A percentile compares a stretch with the other conserved stretches of the same genome.
These are phyloP conservation scores for Mycena latifolia DNA, from an alignment of 768 basidiomycete genomes.

Conservation along the genomic window DNA sequence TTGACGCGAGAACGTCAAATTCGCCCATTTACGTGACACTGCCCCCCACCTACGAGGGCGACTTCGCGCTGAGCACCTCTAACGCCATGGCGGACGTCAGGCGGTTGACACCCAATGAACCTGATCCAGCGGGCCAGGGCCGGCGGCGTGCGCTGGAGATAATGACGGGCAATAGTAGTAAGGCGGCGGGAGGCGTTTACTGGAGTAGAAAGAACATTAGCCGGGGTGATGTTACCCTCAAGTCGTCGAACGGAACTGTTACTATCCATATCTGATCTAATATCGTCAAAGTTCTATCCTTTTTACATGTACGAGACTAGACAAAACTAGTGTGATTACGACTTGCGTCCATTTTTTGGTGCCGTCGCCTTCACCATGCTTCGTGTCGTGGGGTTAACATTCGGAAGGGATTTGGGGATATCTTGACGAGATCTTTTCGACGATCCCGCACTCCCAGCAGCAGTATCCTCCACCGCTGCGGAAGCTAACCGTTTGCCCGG, in stretches of 20 bases:
- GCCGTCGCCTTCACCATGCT: too few relatives aligned
- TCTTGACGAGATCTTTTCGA: not conserved
- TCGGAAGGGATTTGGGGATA: too few relatives aligned
- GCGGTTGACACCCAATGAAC: constrained; percentile 44
- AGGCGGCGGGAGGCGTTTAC: constrained; percentile 11
- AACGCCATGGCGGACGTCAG: constrained; percentile 40
- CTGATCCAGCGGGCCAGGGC: constrained; percentile 39
- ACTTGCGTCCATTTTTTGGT: too few relatives aligned
- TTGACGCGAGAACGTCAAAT: constrained; percentile 46
- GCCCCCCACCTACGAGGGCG: constrained; percentile 56
- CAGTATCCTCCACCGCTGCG: too few relatives aligned
- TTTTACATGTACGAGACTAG: too few relatives aligned
- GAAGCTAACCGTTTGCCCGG: too few relatives aligned
- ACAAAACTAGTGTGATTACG: too few relatives aligned
- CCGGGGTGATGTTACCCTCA: constrained; percentile 22
- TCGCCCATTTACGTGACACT: constrained; percentile 42
- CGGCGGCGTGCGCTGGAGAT: constrained; percentile 45
- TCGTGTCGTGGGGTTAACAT: too few relatives aligned
- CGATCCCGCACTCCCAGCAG: not conserved
- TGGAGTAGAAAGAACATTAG: constrained; percentile 30
- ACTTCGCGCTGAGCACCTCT: constrained; percentile 46
- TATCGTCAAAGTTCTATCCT: too few relatives aligned
- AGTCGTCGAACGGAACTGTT: constrained; percentile 25
- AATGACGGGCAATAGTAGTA: not conserved
- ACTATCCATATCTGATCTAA: constrained; percentile 7